phyloP scores from a whole-genome alignment of 768 basidiomycete species.

The Termitomyces bulborhizus region DNA sequence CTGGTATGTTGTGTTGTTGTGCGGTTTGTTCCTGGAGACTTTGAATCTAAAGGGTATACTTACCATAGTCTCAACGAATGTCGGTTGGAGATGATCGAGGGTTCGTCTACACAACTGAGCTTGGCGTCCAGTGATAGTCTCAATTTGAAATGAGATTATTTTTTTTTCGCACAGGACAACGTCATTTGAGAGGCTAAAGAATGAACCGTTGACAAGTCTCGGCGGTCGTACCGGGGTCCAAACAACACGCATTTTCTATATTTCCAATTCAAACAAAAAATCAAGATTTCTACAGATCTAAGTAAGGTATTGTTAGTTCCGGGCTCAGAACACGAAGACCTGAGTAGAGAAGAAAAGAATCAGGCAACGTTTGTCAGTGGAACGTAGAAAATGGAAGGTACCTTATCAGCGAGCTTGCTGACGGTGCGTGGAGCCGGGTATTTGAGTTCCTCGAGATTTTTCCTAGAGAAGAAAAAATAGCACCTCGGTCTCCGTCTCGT shows the following conservation, averaged over 20 bases:
- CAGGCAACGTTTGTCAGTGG: not conserved
- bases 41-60: too few species aligned
- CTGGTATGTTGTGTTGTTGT: conserved; percentile 40
- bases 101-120: conserved; percentile 42
- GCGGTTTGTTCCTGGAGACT: not conserved
- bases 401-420: conserved; percentile 91
- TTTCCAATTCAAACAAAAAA: too few species aligned
- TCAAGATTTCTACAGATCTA: not conserved
- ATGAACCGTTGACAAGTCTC: not conserved
- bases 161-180: not conserved
- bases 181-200: conserved; percentile 5
- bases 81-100: conserved; percentile 57
- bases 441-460: conserved; percentile 81
- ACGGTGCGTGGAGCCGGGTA: conserved; percentile 85
- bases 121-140: conserved; percentile 3
- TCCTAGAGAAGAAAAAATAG: conserved; percentile 38
- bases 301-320: not conserved
- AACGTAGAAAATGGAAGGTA: conserved; percentile 17
- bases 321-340: conserved; percentile 39
- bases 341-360: conserved; percentile 13
- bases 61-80: conserved; percentile 52
- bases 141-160: not conserved
- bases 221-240: too few species aligned
- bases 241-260: too few species aligned
- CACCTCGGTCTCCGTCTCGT: not conserved